Evolutionary conservation across 441 rosid species (phyloP).

Genomic region (Metrosideros polymorpha): DNA sequence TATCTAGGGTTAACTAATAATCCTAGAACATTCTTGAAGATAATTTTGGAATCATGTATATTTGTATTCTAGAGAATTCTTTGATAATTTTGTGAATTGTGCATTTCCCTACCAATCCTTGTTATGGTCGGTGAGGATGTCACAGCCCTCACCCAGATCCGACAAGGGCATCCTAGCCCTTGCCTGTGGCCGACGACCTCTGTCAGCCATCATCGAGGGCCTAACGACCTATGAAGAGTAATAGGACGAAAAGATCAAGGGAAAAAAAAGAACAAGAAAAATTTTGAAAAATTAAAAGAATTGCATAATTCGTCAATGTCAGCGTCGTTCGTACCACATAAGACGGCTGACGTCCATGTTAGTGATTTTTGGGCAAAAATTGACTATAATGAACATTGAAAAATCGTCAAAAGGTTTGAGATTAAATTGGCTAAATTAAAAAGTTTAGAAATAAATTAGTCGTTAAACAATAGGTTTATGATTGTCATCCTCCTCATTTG

Average conservation of each 20-base stretch:
- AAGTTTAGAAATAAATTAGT: background rate
- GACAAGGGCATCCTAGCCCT: rapidly evolving
- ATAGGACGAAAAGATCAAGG: background rate
- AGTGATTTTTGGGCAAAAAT: rapidly evolving
- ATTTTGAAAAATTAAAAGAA: background rate
- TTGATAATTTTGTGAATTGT: background rate
- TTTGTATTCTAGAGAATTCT: background rate
- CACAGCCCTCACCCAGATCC: rapidly evolving
- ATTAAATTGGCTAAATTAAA: background rate
- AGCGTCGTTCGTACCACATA: rapidly evolving
- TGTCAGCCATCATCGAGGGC: background rate
- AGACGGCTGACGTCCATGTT: rapidly evolving
- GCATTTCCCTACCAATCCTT: background rate
- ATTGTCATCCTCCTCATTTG: background rate
- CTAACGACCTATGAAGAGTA: rapidly evolving
- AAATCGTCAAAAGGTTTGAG: rapidly evolving
- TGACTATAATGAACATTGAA: rapidly evolving
- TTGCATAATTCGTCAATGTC: rapidly evolving
- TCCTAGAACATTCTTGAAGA: rapidly evolving
- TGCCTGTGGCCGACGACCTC: rapidly evolving
- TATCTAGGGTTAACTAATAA: background rate
- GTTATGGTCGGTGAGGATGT: rapidly evolving
- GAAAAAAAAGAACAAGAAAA: background rate
- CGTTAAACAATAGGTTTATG: background rate
- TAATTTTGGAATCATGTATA: background rate